Evolutionary conservation across 768 basidiomycete genomes (phyloP), one percentile per base, ranked within the genome.

Genomic region (Kockovaella imperatae): DNA sequence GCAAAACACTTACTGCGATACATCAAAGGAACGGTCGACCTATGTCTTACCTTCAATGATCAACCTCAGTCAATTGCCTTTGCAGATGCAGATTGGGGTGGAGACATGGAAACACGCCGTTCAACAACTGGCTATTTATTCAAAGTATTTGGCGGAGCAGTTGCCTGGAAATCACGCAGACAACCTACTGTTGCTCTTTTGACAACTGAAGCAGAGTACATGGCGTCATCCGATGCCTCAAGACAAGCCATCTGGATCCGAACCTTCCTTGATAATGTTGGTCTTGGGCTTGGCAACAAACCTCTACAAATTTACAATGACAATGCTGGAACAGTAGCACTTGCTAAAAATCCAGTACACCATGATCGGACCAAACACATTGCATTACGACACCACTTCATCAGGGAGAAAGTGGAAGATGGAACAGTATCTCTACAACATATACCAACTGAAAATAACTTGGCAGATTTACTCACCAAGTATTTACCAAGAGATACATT

Each of bases 1-100:
- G 3, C 63, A 6, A 74, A 74, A 44, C 68, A 67, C n/a, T 50
- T 77, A 18, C 65, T 76, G 34, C 58, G 68, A 2, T 79, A 78
- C 53, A 59, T 79, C 39, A 56, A 59, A 17, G 69, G 62, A 14
- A 74, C 73, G 3, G 40, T 36, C 6, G 56, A 66, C 34, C 45
- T 50, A 17, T 44, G 49, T 42, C 52, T 73, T 5, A 56, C 60
- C 40, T 70, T 62, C 52, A 66, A 66, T 35, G 50, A 10, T 6
- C 30, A 40, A n/a, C 17, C 24, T 35, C 21, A 38, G n/a, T 45
- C 68, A 25, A 35, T 55, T 14, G 59, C 52, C 13, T 57, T 62
- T 28, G 70, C 53, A 10, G 73, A 75, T 45, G 60, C 72, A 0
- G 74, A 73, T 56, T 69, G 57, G 64, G 73, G 59, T 17, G 50